These are phyloP conservation scores for Debaryomyces psychrophilus DNA, from an alignment of 1,139 yeast species.

Conservation along the genomic window DNA sequence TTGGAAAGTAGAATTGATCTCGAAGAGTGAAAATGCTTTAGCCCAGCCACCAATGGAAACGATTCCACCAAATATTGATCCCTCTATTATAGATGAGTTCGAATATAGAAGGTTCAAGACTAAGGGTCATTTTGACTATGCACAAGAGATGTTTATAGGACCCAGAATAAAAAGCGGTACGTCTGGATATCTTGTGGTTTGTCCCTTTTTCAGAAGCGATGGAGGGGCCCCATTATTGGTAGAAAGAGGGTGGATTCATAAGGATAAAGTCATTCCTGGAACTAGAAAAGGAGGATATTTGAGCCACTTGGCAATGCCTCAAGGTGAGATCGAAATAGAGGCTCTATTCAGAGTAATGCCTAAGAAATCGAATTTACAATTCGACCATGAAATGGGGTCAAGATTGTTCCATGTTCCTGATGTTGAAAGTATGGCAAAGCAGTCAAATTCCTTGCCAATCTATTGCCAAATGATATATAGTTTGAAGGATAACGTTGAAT, in stretches of 20 bases:
- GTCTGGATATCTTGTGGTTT: slow-evolving; percentile 77
- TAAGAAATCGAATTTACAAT: slow-evolving; percentile 67
- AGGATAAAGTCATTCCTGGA: slow-evolving; percentile 68
- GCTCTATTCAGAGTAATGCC: slow-evolving; percentile 79
- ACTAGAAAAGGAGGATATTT: slow-evolving; percentile 53
- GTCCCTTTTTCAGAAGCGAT: slow-evolving; percentile 77
- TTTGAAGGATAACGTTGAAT: slow-evolving; percentile 61
- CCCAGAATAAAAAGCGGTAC: slow-evolving; percentile 80
- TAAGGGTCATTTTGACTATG: slow-evolving; percentile 79
- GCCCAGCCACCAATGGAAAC: slow-evolving; percentile 69
- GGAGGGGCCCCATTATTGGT: slow-evolving; percentile 75
- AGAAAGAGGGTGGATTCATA: slow-evolving; percentile 92
- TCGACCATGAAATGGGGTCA: slow-evolving; percentile 69
- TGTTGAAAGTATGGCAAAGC: slow-evolving; percentile 76
- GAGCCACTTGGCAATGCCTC: slow-evolving; percentile 69
- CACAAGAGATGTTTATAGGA: slow-evolving; percentile 88
- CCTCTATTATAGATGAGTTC: slow-evolving; percentile 62
- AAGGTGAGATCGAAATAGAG: slow-evolving; percentile 71
- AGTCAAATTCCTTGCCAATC: slow-evolving; percentile 68
- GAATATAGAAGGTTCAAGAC: slow-evolving; percentile 78
- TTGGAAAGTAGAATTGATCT: slow-evolving; percentile 89
- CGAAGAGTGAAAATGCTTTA: slow-evolving; percentile 78
- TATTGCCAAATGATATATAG: slow-evolving; percentile 78
- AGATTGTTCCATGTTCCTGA: slow-evolving; percentile 73
- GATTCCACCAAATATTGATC: slow-evolving; percentile 63